Conservation (phyloP, 441 rosid genomes). For the Eruca vesicaria region DNA sequence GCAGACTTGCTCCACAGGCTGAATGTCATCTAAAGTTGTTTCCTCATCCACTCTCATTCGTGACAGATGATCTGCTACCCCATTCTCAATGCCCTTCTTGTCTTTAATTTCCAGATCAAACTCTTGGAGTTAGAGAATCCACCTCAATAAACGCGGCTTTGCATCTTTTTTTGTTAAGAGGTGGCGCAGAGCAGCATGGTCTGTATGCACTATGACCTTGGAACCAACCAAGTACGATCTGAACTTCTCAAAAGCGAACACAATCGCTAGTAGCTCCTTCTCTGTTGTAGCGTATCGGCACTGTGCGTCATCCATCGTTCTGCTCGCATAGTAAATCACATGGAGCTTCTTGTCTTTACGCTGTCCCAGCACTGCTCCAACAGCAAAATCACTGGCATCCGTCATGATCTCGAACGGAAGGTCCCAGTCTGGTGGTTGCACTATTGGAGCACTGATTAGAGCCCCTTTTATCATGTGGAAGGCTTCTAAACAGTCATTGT, state of each 20-base stretch:
- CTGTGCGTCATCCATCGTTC: neutral
- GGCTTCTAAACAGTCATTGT: neutral
- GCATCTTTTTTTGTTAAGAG: too few species aligned
- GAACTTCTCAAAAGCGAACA: neutral
- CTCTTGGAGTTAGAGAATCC: too few species aligned
- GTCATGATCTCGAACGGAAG: neutral
- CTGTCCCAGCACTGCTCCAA: neutral
- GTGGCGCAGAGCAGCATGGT: neutral
- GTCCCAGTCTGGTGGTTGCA: neutral
- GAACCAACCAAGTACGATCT: neutral
- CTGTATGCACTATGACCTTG: neutral
- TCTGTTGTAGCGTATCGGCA: neutral
- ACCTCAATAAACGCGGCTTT: too few species aligned
- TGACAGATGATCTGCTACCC: neutral
- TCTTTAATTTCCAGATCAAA: neutral
- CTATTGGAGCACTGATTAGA: neutral
- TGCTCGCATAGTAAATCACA: neutral
- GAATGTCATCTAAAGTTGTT: too few species aligned
- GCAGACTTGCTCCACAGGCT: too few species aligned
- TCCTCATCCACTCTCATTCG: neutral
- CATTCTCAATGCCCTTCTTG: too few species aligned
- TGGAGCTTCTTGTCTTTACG: neutral
- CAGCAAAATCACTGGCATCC: neutral
- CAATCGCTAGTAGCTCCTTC: neutral
- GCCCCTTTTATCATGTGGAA: neutral